Evolutionary conservation across 2,329 filamentous ascomycete genomes (phyloP).

Genomic region (Monilinia polystroma): DNA sequence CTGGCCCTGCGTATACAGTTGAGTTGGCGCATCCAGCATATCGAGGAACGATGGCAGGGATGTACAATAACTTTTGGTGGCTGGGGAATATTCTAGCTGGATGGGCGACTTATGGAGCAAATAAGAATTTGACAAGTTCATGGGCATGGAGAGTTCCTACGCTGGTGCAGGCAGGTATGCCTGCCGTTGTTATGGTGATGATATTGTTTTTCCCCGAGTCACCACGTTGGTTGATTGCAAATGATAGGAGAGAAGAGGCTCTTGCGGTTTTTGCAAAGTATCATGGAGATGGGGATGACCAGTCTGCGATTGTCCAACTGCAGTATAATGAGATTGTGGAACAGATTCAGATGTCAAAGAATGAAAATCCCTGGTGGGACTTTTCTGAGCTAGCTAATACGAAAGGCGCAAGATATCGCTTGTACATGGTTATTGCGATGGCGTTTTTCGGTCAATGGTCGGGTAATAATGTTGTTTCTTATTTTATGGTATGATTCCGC

Average conservation of each 20-base stretch:
- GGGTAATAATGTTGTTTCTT: slow-evolving; percentile 47
- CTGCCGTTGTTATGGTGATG: slow-evolving; percentile 48
- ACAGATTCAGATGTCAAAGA: slow-evolving; percentile 47
- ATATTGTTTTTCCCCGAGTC: slow-evolving; percentile 45
- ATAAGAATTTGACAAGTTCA: background rate
- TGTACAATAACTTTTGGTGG: slow-evolving; percentile 8
- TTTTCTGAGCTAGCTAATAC: slow-evolving; percentile 55
- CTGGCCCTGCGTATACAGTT: background rate
- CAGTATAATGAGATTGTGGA: slow-evolving; percentile 58
- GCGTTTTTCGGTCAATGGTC: slow-evolving; percentile 52
- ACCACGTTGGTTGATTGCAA: slow-evolving; percentile 47
- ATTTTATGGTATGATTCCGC: slow-evolving; percentile 34
- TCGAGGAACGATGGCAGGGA: background rate
- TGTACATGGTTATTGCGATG: slow-evolving; percentile 52
- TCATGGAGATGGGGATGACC: slow-evolving; percentile 56
- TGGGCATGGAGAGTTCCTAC: slow-evolving; percentile 59
- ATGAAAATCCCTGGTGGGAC: slow-evolving; percentile 61
- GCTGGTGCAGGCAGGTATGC: slow-evolving; percentile 50
- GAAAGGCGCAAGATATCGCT: slow-evolving; percentile 48
- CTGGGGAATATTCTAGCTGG: background rate
- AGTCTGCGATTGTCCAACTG: slow-evolving; percentile 53
- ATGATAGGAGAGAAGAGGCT: slow-evolving; percentile 56
- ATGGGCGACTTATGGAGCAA: background rate
- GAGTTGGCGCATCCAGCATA: background rate
- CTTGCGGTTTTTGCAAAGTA: slow-evolving; percentile 56